Base-by-base conservation (phyloP, 2,329 filamentous ascomycete genomes). In the Macrophomina tecta region DNA sequence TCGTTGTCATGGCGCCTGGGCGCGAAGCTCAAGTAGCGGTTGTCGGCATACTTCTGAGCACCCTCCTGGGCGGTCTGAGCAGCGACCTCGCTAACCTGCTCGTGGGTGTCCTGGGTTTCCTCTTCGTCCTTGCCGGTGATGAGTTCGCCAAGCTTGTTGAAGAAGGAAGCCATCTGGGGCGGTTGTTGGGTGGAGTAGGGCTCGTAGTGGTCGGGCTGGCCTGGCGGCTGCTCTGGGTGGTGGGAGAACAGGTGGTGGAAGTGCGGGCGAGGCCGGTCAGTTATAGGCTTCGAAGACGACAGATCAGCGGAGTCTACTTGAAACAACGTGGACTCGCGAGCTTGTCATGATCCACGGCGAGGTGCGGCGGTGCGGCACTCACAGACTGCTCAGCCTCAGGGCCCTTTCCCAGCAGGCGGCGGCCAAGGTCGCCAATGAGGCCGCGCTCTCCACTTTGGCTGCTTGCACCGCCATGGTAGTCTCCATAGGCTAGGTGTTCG, bases 1-100 rank as follows among this genome's bases (percentile, higher is more conserved):
- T 88, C 82, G 74, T 93, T 90, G 66, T 90, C 90, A 28, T 86
- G 85, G 23, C 91, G 86, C 73, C 89, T 86, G 0, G 91, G 88
- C 1, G 91, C 91, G 80, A 97, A 97, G 68, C 84, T 86, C 58
- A 82, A 78, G 73, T 84, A 88, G 64, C 86, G 82, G 70, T 87
- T 80, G 68, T 84, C 74, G 42, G 70, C 68, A 65, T 84, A 79
- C 65, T 78, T 78, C 63, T 78, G 75, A 68, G 82, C 78, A 16
- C 69, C 74, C 48, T 75, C 75, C 65, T 76, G 72, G 23, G 63
- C 51, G 2, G 63, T 65, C 30, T 65, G 72, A 74, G 69, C 73
- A 80, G 49, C 66, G 14, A 11, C 60, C 23, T 61, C 34, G 38
- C 40, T 51, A 42, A 56, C 45, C 60, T 64, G 38, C 9, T 40